These are phyloP conservation scores for Clohesyomyces aquaticus DNA, from an alignment of 495 filamentous ascomycete genomes.

Conservation along the genomic window DNA sequence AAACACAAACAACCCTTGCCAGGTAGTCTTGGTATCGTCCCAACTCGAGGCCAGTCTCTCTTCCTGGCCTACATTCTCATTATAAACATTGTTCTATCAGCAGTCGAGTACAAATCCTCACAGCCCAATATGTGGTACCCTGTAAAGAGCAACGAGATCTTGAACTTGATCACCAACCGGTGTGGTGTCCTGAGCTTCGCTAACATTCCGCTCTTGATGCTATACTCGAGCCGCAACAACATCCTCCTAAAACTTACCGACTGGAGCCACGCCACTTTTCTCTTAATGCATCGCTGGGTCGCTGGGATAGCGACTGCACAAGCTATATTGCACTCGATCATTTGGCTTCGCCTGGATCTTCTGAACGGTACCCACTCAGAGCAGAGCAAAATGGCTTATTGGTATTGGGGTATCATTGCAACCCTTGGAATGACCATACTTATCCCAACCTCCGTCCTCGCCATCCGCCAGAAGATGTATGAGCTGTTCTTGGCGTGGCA, in stretches of 20 bases:
- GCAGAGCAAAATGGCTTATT: slow-evolving; percentile 38
- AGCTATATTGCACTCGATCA: slow-evolving; percentile 47
- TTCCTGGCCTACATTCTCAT: slow-evolving; percentile 48
- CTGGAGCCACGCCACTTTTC: slow-evolving; percentile 53
- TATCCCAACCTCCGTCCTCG: slow-evolving; percentile 31
- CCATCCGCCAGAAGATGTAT: slow-evolving; percentile 45
- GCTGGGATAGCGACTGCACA: slow-evolving; percentile 49
- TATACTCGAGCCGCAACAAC: slow-evolving; percentile 53
- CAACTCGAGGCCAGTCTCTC: slow-evolving; percentile 49
- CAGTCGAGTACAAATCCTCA: not conserved
- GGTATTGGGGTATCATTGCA: slow-evolving; percentile 52
- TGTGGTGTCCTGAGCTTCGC: slow-evolving; percentile 7
- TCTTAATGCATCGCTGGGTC: slow-evolving; percentile 56
- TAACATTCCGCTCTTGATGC: slow-evolving; percentile 45
- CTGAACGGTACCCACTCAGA: slow-evolving; percentile 35
- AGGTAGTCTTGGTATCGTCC: slow-evolving; percentile 42
- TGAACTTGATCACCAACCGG: slow-evolving; percentile 4
- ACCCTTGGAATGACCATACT: slow-evolving; percentile 41
- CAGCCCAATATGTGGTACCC: slow-evolving; percentile 7
- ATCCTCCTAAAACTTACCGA: slow-evolving; percentile 53
- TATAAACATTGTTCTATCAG: slow-evolving; percentile 50
- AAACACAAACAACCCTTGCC: slow-evolving; percentile 17
- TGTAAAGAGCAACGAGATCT: not conserved
- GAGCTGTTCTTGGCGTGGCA: slow-evolving; percentile 52
- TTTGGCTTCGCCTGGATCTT: slow-evolving; percentile 35